Evolutionary conservation across 441 rosid genomes (phyloP).

Genomic region (Metrosideros polymorpha): DNA sequence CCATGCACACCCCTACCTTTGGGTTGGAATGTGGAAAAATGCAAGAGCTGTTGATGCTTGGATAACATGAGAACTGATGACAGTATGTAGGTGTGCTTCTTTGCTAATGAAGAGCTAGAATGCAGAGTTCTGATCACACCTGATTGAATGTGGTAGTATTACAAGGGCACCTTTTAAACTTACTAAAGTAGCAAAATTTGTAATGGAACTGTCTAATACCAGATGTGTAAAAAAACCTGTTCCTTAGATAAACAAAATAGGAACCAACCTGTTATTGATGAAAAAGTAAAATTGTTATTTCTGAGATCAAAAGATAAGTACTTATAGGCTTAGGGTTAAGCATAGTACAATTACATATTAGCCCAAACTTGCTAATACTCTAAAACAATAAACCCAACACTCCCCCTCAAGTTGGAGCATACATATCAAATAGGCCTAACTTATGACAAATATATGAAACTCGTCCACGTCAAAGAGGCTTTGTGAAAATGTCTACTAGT

Average conservation of each 20-base stretch:
- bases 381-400: too few relatives aligned
- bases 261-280: too few relatives aligned
- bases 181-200: background rate
- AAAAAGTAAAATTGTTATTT: too few relatives aligned
- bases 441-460: too few relatives aligned
- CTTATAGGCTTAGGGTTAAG: too few relatives aligned
- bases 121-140: background rate
- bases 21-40: slow-evolving; percentile 81
- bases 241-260: background rate
- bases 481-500: too few relatives aligned
- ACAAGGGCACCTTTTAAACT: background rate
- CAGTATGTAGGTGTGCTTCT: background rate
- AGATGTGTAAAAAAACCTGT: background rate
- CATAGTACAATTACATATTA: too few relatives aligned
- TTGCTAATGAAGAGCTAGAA: background rate
- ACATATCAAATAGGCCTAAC: too few relatives aligned
- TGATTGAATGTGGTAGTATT: background rate
- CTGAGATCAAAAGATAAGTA: too few relatives aligned
- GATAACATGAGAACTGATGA: background rate
- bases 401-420: too few relatives aligned
- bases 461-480: too few relatives aligned
- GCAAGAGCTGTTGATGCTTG: slow-evolving; percentile 33
- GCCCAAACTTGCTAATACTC: too few relatives aligned
- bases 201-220: background rate
- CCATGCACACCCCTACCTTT: slow-evolving; percentile 56